Conservation (phyloP, 2,329 filamentous ascomycete genomes). For the Claviceps citrina region DNA sequence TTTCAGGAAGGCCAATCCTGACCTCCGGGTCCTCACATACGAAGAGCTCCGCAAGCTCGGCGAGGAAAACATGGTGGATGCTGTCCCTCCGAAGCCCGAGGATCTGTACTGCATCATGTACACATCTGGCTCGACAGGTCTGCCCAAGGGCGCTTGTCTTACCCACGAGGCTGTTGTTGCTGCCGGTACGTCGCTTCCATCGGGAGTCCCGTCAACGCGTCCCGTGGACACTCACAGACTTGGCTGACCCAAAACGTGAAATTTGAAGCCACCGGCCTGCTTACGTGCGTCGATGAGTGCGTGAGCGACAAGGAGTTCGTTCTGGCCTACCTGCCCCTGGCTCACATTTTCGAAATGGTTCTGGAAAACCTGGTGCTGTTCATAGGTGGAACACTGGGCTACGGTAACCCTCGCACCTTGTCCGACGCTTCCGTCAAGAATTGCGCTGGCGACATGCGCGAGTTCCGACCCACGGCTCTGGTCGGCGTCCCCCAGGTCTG, state of each 20-base stretch:
- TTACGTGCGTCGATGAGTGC: conserved; percentile 60
- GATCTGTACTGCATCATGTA: conserved; percentile 77
- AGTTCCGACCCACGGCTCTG: conserved; percentile 76
- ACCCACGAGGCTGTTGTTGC: conserved; percentile 69
- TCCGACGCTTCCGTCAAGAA: conserved; percentile 76
- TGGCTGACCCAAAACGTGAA: conserved; percentile 7
- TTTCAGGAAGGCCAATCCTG: conserved; percentile 41
- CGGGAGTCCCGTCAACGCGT: not conserved
- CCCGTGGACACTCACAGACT: not conserved
- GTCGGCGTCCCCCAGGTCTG: conserved; percentile 93
- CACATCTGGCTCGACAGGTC: conserved; percentile 78
- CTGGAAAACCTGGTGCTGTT: conserved; percentile 84
- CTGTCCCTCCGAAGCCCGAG: conserved; percentile 54
- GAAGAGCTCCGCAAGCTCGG: conserved; percentile 41
- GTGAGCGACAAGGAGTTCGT: conserved; percentile 65
- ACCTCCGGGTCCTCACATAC: conserved; percentile 37
- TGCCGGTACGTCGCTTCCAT: conserved; percentile 32
- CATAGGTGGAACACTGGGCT: conserved; percentile 84
- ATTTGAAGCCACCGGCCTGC: conserved; percentile 63
- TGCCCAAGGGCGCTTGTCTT: conserved; percentile 77
- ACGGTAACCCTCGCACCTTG: conserved; percentile 79
- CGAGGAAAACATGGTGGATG: conserved; percentile 53
- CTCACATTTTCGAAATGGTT: conserved; percentile 92
- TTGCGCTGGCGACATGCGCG: conserved; percentile 84
- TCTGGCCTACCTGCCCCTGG: conserved; percentile 81